These are phyloP conservation scores for Eudorina sp. DNA, from an alignment of 139 green algal genomes.

Conservation along the genomic window DNA sequence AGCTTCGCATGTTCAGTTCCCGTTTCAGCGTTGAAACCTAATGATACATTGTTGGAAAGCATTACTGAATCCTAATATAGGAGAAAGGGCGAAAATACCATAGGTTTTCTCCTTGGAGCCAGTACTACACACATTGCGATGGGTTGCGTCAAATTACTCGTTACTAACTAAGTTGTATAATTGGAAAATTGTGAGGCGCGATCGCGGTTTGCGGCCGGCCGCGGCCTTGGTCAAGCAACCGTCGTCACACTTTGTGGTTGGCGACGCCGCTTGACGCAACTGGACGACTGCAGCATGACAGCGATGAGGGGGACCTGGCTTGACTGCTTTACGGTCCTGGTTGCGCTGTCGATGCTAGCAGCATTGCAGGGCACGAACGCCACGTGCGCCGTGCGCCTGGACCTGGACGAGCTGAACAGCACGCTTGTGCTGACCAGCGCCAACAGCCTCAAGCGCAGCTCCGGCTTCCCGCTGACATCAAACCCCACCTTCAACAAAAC, in stretches of 20 bases:
- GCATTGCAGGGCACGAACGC: no score
- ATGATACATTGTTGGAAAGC: neutral
- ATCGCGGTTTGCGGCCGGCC: no score
- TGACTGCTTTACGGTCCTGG: neutral
- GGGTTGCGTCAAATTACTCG: no score
- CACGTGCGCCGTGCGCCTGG: neutral
- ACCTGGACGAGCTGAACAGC: neutral
- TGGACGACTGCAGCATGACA: no score
- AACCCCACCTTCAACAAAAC: neutral
- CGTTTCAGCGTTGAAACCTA: neutral
- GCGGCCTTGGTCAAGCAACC: no score
- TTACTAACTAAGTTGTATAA: no score
- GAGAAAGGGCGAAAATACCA: no score
- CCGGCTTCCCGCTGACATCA: neutral
- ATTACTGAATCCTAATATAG: neutral
- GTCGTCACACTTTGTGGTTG: no score
- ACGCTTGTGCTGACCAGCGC: neutral
- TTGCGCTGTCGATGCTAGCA: neutral
- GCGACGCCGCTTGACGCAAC: no score
- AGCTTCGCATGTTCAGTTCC: neutral
- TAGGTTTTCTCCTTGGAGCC: no score
- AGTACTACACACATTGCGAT: no score
- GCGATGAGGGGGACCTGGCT: neutral
- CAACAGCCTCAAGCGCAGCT: neutral
- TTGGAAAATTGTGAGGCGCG: no score